Evolutionary conservation across 768 basidiomycete species (phyloP).

Genomic region (Tricholoma flavovirens): DNA sequence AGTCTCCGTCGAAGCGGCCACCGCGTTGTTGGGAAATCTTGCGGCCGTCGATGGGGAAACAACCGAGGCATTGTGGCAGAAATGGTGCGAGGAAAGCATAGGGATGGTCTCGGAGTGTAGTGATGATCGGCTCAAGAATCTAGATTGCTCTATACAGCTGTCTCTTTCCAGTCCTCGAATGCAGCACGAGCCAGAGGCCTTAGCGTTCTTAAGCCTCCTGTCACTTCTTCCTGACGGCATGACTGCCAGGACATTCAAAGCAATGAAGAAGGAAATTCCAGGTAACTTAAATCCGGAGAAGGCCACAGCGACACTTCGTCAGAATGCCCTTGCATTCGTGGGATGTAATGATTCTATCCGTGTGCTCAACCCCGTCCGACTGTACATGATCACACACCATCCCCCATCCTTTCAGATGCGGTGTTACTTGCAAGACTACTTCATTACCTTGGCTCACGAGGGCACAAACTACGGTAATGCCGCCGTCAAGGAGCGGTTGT

Average conservation of each 20-base stretch:
- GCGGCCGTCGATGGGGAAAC: constrained; percentile 27
- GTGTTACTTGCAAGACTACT: constrained; percentile 18
- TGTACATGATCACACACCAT: constrained; percentile 17
- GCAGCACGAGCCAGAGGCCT: constrained; percentile 16
- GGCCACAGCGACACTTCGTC: constrained; percentile 18
- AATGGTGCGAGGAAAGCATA: constrained; percentile 24
- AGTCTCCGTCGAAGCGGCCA: constrained; percentile 13
- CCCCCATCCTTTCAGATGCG: constrained; percentile 15
- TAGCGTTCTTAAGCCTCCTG: constrained; percentile 12
- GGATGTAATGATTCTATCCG: too few relatives aligned
- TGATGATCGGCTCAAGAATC: constrained; percentile 21
- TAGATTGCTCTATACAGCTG: constrained; percentile 26
- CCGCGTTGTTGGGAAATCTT: constrained; percentile 22
- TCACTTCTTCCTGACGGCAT: constrained; percentile 25
- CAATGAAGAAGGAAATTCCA: constrained; percentile 15
- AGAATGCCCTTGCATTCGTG: constrained; percentile 11
- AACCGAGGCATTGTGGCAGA: constrained; percentile 22
- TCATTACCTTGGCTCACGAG: constrained; percentile 15
- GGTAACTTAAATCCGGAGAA: constrained; percentile 18
- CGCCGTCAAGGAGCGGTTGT: constrained; percentile 9
- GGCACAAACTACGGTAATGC: constrained; percentile 8
- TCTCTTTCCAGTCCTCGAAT: constrained; percentile 25
- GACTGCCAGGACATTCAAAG: constrained; percentile 1
- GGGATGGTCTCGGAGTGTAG: constrained; percentile 22
- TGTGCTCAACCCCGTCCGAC: constrained; percentile 25